These are phyloP conservation scores for Aspergillus proliferans DNA, from an alignment of 2,329 filamentous ascomycete species.

Conservation along the genomic window DNA sequence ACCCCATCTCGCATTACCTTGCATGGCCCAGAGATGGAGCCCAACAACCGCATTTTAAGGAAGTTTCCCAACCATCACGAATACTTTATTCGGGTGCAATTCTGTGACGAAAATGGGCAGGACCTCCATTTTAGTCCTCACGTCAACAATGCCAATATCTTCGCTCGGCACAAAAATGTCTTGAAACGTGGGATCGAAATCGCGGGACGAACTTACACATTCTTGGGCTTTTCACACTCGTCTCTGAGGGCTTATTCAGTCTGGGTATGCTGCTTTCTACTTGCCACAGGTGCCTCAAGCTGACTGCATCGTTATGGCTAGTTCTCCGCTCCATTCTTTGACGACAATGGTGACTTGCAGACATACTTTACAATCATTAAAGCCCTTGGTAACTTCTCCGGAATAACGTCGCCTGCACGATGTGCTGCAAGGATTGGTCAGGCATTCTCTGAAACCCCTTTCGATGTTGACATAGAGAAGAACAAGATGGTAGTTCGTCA, in stretches of 20 bases:
- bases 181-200: conserved; percentile 57
- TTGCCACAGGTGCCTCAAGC: neutral
- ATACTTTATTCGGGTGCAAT: conserved; percentile 20
- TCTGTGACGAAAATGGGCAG: conserved; percentile 21
- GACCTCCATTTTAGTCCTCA: conserved; percentile 14
- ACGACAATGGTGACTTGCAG: conserved; percentile 22
- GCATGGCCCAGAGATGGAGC: conserved; percentile 50
- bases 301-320: conserved; percentile 2
- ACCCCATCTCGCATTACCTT: conserved; percentile 53
- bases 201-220: conserved; percentile 57
- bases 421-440: conserved; percentile 56
- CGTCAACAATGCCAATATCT: conserved; percentile 14
- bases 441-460: conserved; percentile 69
- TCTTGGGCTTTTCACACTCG: conserved; percentile 74
- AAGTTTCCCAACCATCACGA: conserved; percentile 19
- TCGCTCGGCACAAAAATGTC: conserved; percentile 53
- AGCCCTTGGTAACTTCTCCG: conserved; percentile 44
- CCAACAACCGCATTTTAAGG: conserved; percentile 24
- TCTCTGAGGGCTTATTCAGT: conserved; percentile 65
- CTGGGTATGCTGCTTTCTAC: conserved; percentile 42
- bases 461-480: conserved; percentile 47
- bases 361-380: conserved; percentile 38
- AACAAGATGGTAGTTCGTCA: conserved; percentile 10
- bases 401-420: conserved; percentile 49
- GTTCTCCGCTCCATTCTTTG: conserved; percentile 44